These are phyloP conservation scores for Perkinsus chesapeaki DNA, from an alignment of 169 alveolate genomes.

Conservation along the genomic window DNA sequence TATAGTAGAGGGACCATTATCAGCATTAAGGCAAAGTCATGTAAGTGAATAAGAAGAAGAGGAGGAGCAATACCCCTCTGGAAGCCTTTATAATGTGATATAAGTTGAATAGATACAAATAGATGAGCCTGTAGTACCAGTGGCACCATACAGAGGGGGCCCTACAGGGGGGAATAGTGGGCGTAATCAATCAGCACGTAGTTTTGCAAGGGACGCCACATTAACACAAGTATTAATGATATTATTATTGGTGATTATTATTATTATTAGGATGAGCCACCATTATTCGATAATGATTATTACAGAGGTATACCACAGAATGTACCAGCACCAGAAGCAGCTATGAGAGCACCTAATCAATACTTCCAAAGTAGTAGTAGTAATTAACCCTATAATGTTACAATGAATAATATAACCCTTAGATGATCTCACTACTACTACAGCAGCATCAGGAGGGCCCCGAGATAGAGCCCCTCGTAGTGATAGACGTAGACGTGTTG, in stretches of 20 bases:
- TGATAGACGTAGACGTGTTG: not conserved
- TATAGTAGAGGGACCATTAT: slow-evolving; percentile 82
- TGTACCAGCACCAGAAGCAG: not conserved
- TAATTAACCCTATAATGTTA: no score
- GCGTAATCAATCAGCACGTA: not conserved
- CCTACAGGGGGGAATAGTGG: not conserved
- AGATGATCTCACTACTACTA: not conserved
- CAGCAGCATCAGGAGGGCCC: not conserved
- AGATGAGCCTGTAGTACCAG: not conserved
- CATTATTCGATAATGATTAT: not conserved
- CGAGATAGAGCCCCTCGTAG: not conserved
- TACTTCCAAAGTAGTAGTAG: not conserved
- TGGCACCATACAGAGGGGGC: not conserved
- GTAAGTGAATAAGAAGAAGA: slow-evolving; percentile 37
- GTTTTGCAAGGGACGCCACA: not conserved
- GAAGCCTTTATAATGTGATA: no score
- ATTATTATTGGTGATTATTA: no score
- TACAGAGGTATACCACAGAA: not conserved
- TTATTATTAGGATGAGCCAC: not conserved
- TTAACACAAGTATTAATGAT: not conserved
- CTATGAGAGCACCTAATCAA: not conserved
- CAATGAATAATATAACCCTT: no score
- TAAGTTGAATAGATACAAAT: not conserved
- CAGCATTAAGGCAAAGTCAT: not conserved
- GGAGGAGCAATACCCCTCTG: slow-evolving; percentile 23